Percentiles rank a stretch among this genome's conserved stretches.
These are phyloP conservation scores for Cryptococcus jaspeensis DNA, from an alignment of 1,284 basidiomycete genomes.

Conservation along the genomic window DNA sequence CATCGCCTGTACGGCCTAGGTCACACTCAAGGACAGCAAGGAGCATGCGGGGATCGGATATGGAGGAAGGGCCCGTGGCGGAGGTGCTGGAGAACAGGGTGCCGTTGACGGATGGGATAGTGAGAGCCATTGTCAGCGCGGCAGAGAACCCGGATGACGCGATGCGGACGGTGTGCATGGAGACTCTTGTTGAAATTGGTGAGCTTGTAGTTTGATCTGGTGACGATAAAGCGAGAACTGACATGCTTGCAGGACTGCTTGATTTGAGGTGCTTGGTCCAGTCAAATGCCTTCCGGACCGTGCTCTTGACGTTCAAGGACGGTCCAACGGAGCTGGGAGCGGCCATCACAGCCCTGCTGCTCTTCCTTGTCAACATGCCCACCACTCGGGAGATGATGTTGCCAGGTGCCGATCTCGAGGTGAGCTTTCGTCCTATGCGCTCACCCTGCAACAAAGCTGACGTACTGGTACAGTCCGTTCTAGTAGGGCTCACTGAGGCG, in stretches of 20 bases:
- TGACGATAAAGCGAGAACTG: not conserved
- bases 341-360: slow-evolving; percentile 77
- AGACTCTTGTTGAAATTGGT: slow-evolving; percentile 91
- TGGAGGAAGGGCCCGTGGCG: slow-evolving; percentile 1
- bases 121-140: slow-evolving; percentile 85
- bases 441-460: not conserved
- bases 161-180: slow-evolving; percentile 76
- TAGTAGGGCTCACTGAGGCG: slow-evolving; percentile 85
- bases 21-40: slow-evolving; percentile 6
- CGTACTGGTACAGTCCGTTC: slow-evolving; percentile 50
- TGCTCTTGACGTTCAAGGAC: slow-evolving; percentile 82
- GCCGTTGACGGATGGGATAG: slow-evolving; percentile 61
- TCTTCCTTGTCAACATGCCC: slow-evolving; percentile 84
- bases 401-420: slow-evolving; percentile 87
- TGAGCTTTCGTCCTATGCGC: slow-evolving; percentile 52
- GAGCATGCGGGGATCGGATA: not conserved
- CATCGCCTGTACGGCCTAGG: slow-evolving; percentile 8
- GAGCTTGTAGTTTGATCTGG: not conserved
- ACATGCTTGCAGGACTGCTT: slow-evolving; percentile 62
- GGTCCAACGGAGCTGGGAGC: slow-evolving; percentile 81
- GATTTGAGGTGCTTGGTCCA: slow-evolving; percentile 79
- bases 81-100: slow-evolving; percentile 23
- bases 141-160: slow-evolving; percentile 91
- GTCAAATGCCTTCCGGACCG: slow-evolving; percentile 81
- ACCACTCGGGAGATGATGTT: slow-evolving; percentile 74